Base-by-base conservation (phyloP, 345 rosid species). In the Melastoma malabathricum region DNA sequence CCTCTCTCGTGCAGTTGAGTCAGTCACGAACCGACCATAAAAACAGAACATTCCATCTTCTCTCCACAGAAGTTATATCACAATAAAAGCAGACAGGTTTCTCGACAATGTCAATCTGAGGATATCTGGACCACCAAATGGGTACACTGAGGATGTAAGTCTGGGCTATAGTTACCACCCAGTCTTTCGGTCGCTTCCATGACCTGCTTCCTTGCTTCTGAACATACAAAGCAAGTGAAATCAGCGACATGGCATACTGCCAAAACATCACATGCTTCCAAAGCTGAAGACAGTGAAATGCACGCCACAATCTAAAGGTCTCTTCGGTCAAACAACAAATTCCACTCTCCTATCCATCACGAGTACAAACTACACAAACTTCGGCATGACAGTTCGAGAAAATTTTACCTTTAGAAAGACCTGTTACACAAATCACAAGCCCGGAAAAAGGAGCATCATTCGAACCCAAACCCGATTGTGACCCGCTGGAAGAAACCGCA, bases 41-140 rank as follows among this genome's bases (percentile, higher is more conserved):
- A 5, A 31, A 31, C 38, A 31, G 10, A 31, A 31, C 1, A 31
- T 31, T 5, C 9, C 7, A 3, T 5, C 9, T 31, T 31, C 38
- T 31, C 38, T 22, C 25, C 25, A 4, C 38, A n/a, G 47, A 17
- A 10, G 20, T 54, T 41, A 13, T 19, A 51, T 15, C 13, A 23
- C 10, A 38, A 8, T 13, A 18, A 29, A 15, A 29, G 13, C 18
- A 9, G 38, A 14, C 29, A 50, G 18, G 14, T 38, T 17, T 15
- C 15, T 47, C 46, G 27, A 20, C 10, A 51, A 63, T 31, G 38
- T 31, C 7, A 76, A 22, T 22, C 25, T 22, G 25, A 86, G 96
- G 96, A 90, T 90, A 90, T 90, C 77, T 86, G 94, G 41, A 86
- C 95, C 62, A 90, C 84, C 82, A 90, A 78, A 77, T 86, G 98